phyloP scores from a whole-genome alignment of 2,329 filamentous ascomycete genomes.

The Aspergillus sp. region DNA sequence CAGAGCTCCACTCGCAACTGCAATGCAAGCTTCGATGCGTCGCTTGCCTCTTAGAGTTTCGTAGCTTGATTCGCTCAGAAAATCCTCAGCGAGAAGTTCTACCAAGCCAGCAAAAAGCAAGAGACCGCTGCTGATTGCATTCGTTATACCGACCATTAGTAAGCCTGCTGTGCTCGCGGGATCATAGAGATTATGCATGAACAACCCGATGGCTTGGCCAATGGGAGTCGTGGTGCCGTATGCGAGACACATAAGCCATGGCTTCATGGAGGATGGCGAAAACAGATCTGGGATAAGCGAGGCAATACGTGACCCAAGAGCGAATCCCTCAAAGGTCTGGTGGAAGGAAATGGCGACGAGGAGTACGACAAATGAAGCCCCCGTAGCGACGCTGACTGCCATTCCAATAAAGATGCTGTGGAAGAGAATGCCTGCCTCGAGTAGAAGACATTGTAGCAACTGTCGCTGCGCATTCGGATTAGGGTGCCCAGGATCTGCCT shows the following conservation, averaged over 20 bases:
- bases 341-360: slow-evolving; percentile 76
- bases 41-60: slow-evolving; percentile 50
- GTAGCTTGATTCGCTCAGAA: slow-evolving; percentile 62
- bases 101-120: slow-evolving; percentile 77
- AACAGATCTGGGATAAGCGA: slow-evolving; percentile 62
- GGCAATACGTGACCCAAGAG: slow-evolving; percentile 76
- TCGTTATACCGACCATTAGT: slow-evolving; percentile 79
- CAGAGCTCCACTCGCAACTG: slow-evolving; percentile 53
- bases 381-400: slow-evolving; percentile 74
- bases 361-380: slow-evolving; percentile 71
- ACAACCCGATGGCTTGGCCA: slow-evolving; percentile 73
- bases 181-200: slow-evolving; percentile 73
- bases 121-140: slow-evolving; percentile 73
- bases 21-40: slow-evolving; percentile 55
- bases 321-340: slow-evolving; percentile 83
- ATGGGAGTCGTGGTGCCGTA: slow-evolving; percentile 69
- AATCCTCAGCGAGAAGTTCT: slow-evolving; percentile 78
- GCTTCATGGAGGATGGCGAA: slow-evolving; percentile 62
- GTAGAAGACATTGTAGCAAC: slow-evolving; percentile 68
- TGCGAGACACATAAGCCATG: slow-evolving; percentile 62
- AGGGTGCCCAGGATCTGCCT: slow-evolving; percentile 27
- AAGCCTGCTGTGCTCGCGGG: slow-evolving; percentile 68
- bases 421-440: slow-evolving; percentile 78
- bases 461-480: slow-evolving; percentile 56
- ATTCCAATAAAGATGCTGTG: slow-evolving; percentile 83